Base-by-base conservation (phyloP, 2,329 filamentous ascomycete species). In the Phoma herbarum region DNA sequence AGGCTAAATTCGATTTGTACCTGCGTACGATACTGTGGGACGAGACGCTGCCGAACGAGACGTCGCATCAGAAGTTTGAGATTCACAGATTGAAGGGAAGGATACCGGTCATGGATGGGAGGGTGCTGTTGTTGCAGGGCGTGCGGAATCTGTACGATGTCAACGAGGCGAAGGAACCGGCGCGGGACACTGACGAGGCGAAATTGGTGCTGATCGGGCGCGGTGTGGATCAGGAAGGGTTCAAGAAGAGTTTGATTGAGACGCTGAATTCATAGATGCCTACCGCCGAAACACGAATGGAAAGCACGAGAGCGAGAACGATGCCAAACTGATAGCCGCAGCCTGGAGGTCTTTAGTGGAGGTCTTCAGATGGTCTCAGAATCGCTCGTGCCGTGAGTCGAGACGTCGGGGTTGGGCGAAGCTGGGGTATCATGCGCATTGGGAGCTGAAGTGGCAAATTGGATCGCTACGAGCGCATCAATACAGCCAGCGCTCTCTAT, bases 101-200 rank as follows among this genome's bases (percentile, higher is more conserved):
- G 2, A 77, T 98, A 7, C 81, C 85, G 0, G 81, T 94, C 18
- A 71, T 79, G 0, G 82, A 88, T 53, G 92, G 91, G 1, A 80
- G 82, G 0, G 80, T 87, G 42, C 91, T 92, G 73, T 86, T 98
- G 63, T 83, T 98, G 8, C 95, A 99, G 76, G 95, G 93, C 2
- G 95, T 99, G 1, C 83, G 94, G 52, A 94, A 97, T 68, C 85
- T 98, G 16, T 99, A 98, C 75, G 95, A 99, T 70, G 90, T 98
- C 23, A 86, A 92, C 23, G 92, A 97, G 65, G 52, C 42, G 2
- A 58, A 55, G 1, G 18, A 59, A 14, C 28, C 31, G 3, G 42
- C 20, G 0, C 28, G 37, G 0, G 47, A 22, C 0, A 53, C 16
- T 2, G 50, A 52, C 1, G 65, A 69, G 25, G 68, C 69, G 6